These are phyloP conservation scores for Aspergillus ochraceus DNA, from an alignment of 2,329 filamentous ascomycete species.

Conservation along the genomic window DNA sequence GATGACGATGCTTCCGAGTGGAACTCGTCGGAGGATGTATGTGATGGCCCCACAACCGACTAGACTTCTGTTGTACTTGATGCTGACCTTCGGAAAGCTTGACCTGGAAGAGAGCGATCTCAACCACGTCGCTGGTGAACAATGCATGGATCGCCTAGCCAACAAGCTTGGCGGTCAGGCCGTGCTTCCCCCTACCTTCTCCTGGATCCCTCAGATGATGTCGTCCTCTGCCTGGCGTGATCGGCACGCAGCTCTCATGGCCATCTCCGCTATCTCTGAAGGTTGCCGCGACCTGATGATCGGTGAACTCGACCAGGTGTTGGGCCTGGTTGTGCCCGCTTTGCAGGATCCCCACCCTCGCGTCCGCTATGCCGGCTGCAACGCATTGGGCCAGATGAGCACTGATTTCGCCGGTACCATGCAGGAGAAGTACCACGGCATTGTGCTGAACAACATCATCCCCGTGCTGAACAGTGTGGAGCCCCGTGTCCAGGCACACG, in stretches of 20 bases:
- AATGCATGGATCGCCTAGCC: conserved; percentile 95
- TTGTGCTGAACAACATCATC: conserved; percentile 86
- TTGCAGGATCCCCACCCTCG: conserved; percentile 87
- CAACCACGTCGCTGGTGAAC: conserved; percentile 96
- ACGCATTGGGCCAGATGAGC: conserved; percentile 99
- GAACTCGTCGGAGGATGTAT: conserved; percentile 86
- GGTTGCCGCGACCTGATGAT: conserved; percentile 96
- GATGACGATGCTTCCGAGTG: conserved; percentile 95
- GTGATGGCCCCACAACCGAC: conserved; percentile 32
- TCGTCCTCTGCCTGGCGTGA: conserved; percentile 92
- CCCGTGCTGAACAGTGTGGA: conserved; percentile 88
- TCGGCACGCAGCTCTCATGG: conserved; percentile 95
- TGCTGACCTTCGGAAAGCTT: conserved; percentile 53
- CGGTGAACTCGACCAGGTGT: conserved; percentile 86
- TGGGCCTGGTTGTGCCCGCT: conserved; percentile 91
- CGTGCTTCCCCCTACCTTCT: conserved; percentile 91
- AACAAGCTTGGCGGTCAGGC: conserved; percentile 95
- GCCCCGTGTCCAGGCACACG: conserved; percentile 92
- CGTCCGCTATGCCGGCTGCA: conserved; percentile 96
- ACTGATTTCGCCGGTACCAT: conserved; percentile 98
- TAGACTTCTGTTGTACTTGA: background rate
- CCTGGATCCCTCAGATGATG: conserved; percentile 98
- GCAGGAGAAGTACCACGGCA: conserved; percentile 91
- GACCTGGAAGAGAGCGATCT: conserved; percentile 95
- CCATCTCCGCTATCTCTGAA: conserved; percentile 97